phyloP scores from a whole-genome alignment of 202 grass and related monocot genomes.

The Schoenoplectus tabernaemontani region DNA sequence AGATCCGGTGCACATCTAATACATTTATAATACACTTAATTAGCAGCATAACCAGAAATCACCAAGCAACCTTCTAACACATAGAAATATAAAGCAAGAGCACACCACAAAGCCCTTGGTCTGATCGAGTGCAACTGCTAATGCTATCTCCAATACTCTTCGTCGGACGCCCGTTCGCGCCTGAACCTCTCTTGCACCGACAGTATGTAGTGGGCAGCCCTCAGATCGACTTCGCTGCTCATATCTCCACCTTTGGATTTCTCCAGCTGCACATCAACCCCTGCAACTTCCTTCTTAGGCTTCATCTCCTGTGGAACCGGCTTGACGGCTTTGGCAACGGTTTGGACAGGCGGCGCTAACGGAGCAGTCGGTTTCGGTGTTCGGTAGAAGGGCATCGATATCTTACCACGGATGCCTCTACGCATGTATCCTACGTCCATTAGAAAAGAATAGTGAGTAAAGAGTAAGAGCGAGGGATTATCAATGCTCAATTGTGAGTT shows the following conservation, averaged over 20 bases:
- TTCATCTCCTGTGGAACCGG: background rate
- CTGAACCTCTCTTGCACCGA: slow-evolving; percentile 33
- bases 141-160: slow-evolving; percentile 13
- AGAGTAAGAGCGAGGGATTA: background rate
- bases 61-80: background rate
- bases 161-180: slow-evolving; percentile 12
- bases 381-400: slow-evolving; percentile 26
- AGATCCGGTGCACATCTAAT: background rate
- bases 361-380: slow-evolving; percentile 8
- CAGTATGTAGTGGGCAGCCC: slow-evolving; percentile 27
- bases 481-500: no score
- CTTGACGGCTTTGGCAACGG: background rate
- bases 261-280: slow-evolving; percentile 8
- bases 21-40: background rate
- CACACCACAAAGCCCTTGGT: background rate
- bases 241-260: slow-evolving; percentile 1
- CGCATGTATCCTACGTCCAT: slow-evolving; percentile 26
- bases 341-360: background rate
- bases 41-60: background rate
- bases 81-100: background rate
- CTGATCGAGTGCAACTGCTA: slow-evolving; percentile 1
- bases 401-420: slow-evolving; percentile 23
- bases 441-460: background rate
- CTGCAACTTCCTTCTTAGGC: background rate
- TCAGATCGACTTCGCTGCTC: slow-evolving; percentile 27